Conservation (phyloP, 495 filamentous ascomycete genomes). For the Hypoxylon trugodes region DNA sequence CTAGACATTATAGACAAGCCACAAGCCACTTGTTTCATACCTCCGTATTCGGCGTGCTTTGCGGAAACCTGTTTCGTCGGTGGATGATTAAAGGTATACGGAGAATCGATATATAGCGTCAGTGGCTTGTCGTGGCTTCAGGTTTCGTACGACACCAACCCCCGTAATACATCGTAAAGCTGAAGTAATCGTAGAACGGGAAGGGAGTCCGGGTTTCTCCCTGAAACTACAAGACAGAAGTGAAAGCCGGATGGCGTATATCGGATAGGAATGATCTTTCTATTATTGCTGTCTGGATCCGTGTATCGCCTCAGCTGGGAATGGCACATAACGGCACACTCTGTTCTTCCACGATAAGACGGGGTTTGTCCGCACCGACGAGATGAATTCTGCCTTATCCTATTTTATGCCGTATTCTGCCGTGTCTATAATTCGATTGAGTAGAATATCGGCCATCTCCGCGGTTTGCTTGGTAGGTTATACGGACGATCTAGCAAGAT, state of each 20-base stretch:
- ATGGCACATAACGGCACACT: background rate
- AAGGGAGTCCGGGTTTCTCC: background rate
- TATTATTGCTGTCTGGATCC: background rate
- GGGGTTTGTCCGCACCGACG: no score
- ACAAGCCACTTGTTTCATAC: constrained; percentile 14
- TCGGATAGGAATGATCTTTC: background rate
- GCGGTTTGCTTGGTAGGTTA: no score
- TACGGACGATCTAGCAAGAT: no score
- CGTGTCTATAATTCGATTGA: no score
- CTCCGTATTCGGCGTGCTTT: background rate
- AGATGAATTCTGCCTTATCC: background rate
- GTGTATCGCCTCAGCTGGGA: background rate
- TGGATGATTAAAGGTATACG: no score
- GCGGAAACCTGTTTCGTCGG: no score
- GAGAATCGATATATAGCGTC: no score
- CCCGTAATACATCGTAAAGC: background rate
- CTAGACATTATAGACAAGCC: background rate
- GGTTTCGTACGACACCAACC: background rate
- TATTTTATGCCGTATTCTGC: background rate
- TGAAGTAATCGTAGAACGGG: background rate
- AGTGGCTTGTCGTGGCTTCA: background rate
- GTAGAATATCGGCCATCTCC: no score
- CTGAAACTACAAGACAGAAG: background rate
- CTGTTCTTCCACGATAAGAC: no score
- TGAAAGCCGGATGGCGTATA: background rate